Base-by-base conservation (phyloP, 768 basidiomycete species). In the Podaxis rugospora region DNA sequence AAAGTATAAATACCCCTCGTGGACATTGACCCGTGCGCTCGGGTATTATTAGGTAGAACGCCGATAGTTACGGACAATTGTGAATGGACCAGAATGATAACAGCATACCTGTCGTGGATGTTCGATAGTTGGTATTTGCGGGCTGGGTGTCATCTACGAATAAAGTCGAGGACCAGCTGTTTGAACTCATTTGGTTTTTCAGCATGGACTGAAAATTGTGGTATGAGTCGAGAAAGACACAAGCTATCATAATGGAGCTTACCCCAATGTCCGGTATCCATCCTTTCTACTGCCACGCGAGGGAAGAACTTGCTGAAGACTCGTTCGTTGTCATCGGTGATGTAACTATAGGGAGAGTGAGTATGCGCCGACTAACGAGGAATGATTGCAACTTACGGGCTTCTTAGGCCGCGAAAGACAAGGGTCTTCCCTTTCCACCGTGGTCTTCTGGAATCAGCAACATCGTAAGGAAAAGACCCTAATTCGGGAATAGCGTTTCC, bases 261-360 rank as follows among this genome's bases (percentile, higher is more conserved):
- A 92, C 91, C 89, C 95, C 95, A 98, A 72, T 98, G 95, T 0
- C 88, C 86, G 0, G 93, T 76, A 61, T 93, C 87, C 27, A 96
- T 72, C 25, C 73, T 79, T 67, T 86, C 82, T 7, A 95, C 66
- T 9, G 65, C 68, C 77, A 84, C 82, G 39, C 79, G 74, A 0
- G 94, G 93, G 75, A 96, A 97, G 72, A 92, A 92, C 28, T 78
- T 69, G 62, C 82, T 69, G 42, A 87, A 81, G 5, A 81, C 65
- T 0, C 84, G 83, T 5, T 86, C 72, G 67, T 95, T 93, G 57
- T 83, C 78, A 25, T 79, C 73, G 64, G 93, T 94, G 69, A 95
- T 85, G 72, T 89, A 93, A 55, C 89, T 89, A 58, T 32, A 28
- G 5, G 11, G 27, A 37, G 16, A 7, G 51, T 11, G 35, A 27